A percentile compares a stretch with the other conserved stretches of the same genome.
Conservation (phyloP, 352 stramenopile genomes). For the Globisporangium apiculatum region DNA sequence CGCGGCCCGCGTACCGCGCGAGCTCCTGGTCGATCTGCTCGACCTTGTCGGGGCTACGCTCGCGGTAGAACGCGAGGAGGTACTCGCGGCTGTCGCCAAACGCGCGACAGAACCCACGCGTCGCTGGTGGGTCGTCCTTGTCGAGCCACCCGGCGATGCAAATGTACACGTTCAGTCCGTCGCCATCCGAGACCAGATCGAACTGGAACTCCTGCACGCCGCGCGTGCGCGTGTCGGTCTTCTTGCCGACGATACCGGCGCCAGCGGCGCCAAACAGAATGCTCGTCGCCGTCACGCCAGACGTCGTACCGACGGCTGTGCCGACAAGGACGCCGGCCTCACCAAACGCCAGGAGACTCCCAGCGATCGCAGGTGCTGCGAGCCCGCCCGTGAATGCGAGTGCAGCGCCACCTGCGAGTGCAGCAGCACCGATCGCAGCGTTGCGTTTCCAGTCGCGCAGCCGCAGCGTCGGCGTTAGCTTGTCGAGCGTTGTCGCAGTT, state of each 20-base stretch:
- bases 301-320: constrained; percentile 41
- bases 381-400: constrained; percentile 68
- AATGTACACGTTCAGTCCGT: constrained; percentile 85
- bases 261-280: constrained; percentile 75
- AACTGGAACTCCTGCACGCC: constrained; percentile 80
- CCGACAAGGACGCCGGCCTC: constrained; percentile 55
- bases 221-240: constrained; percentile 65
- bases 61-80: constrained; percentile 59
- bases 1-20: constrained; percentile 66
- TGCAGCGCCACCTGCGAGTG: constrained; percentile 56
- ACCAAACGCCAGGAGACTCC: constrained; percentile 54
- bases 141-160: constrained; percentile 80
- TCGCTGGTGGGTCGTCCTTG: constrained; percentile 43
- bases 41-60: constrained; percentile 60
- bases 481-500: constrained; percentile 58
- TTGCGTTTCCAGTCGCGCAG: constrained; percentile 79
- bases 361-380: constrained; percentile 53
- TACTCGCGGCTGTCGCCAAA: constrained; percentile 78
- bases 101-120: constrained; percentile 43
- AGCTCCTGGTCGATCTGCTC: constrained; percentile 70
- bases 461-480: constrained; percentile 44
- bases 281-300: constrained; percentile 64
- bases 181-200: constrained; percentile 63
- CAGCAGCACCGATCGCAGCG: constrained; percentile 55
- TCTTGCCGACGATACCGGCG: constrained; percentile 69